These are phyloP conservation scores for Maudiozyma humilis DNA, from an alignment of 1,139 yeast genomes.

Conservation along the genomic window DNA sequence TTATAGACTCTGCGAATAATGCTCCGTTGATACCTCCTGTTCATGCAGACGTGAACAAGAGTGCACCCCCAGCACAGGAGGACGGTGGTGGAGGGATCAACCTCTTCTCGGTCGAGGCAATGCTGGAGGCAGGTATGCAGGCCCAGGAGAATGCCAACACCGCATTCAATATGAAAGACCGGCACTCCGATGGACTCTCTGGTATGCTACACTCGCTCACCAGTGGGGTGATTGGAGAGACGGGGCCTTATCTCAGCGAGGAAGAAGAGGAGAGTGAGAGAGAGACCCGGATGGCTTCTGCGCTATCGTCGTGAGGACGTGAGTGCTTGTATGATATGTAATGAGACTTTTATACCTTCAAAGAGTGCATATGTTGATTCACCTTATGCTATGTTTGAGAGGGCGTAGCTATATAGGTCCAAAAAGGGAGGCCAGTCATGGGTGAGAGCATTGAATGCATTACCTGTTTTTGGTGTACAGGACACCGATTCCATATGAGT, in stretches of 20 bases:
- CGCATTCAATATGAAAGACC: neutral
- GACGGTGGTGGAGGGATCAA: constrained; percentile 7
- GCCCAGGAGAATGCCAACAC: neutral
- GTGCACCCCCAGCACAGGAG: neutral
- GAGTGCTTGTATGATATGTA: neutral
- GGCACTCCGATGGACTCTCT: constrained; percentile 21
- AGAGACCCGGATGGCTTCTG: constrained; percentile 1
- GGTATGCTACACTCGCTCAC: constrained; percentile 31
- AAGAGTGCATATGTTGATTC: too few relatives aligned
- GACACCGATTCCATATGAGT: too few relatives aligned
- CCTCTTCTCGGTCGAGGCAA: constrained; percentile 26
- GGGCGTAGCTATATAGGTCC: too few relatives aligned
- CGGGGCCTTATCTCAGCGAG: constrained; percentile 25
- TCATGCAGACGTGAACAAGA: neutral
- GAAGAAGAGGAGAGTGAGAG: constrained; percentile 7
- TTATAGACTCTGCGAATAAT: constrained; percentile 10
- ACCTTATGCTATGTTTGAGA: too few relatives aligned
- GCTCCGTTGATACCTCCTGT: neutral
- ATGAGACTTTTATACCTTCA: too few relatives aligned
- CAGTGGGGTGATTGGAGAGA: constrained; percentile 32
- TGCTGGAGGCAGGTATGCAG: constrained; percentile 28
- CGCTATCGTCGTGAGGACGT: too few relatives aligned
- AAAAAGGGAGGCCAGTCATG: too few relatives aligned
- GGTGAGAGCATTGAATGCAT: too few relatives aligned
- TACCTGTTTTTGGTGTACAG: too few relatives aligned